Base-by-base conservation (phyloP, 2,329 filamentous ascomycete species). In the Colletotrichum echinochloae region DNA sequence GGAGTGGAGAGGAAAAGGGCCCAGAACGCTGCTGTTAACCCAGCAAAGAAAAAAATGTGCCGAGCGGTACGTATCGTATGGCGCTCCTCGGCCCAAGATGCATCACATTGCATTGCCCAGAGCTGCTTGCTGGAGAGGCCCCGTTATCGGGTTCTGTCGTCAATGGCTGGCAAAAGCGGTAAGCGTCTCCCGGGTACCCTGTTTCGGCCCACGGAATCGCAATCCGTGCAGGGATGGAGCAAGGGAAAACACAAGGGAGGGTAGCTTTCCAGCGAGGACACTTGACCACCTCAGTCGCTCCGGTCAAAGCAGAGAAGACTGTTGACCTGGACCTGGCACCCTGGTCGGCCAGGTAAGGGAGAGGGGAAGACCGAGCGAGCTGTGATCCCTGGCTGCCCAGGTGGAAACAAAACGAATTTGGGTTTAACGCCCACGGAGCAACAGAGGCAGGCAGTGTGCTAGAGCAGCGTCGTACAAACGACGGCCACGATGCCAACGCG, bases 341-440 rank as follows among this genome's bases (percentile, higher is more conserved):
- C 64, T 56, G 30, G 57, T 46, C 56, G 23, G 23, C 41, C 60
- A 12, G 64, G 63, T 41, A 56, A 41, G 66, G 54, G 46, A 26
- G 61, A 54, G 55, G 18, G 23, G 46, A 44, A 26, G 18, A 23
- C 30, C 30, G 39, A 39, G 55, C 48, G 66, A 66, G 66, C 61
- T 60, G 37, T 41, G 30, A 69, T 66, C 66, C 66, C 56, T 66
- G 62, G 56, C 33, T 20, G 35, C 12, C 5, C 57, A 48, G 49
- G 51, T n/a, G 56, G 57, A 66, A 70, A 70, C 63, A 41, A 70
- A 70, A 66, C 56, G 23, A 26, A 66, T n/a, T 66, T 61, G 16
- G 63, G 64, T 14, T 46, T 67, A 67, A 57, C 28, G 57, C 37
- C 16, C 20, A 46, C 37, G 49, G 49, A 59, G 56, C 60, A 28